These are phyloP conservation scores for Aureobasidium mangrovei DNA, from an alignment of 2,329 filamentous ascomycete species.

Conservation along the genomic window DNA sequence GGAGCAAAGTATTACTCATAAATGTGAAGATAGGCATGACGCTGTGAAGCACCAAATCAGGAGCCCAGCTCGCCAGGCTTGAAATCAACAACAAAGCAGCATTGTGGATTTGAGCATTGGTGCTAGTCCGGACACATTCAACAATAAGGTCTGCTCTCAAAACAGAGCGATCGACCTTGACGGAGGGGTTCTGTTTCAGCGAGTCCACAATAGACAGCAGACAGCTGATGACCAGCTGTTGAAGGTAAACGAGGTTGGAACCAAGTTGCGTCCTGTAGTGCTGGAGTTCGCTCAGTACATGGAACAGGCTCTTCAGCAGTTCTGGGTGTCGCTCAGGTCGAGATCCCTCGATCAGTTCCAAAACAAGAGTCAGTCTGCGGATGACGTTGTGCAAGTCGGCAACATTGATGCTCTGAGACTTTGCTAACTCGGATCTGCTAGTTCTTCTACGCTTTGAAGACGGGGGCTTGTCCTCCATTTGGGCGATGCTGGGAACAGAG, in stretches of 20 bases:
- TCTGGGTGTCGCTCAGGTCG: conserved; percentile 65
- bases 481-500: conserved; percentile 62
- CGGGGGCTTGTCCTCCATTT: conserved; percentile 62
- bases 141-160: conserved; percentile 86
- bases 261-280: conserved; percentile 72
- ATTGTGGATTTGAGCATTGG: conserved; percentile 90
- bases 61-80: conserved; percentile 74
- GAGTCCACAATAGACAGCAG: conserved; percentile 76
- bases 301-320: conserved; percentile 71
- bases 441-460: conserved; percentile 71
- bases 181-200: conserved; percentile 33
- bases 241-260: conserved; percentile 82
- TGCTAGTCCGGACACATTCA: conserved; percentile 84
- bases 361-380: conserved; percentile 71
- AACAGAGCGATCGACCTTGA: conserved; percentile 61
- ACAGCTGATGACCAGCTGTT: conserved; percentile 74
- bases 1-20: conserved; percentile 84
- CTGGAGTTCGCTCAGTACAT: conserved; percentile 76
- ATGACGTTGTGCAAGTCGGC: conserved; percentile 59
- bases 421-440: conserved; percentile 61
- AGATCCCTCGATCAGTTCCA: conserved; percentile 80
- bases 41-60: conserved; percentile 86
- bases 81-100: conserved; percentile 81
- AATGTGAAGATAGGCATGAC: conserved; percentile 99
- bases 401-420: conserved; percentile 52